Evolutionary conservation across 2,329 filamentous ascomycete genomes (phyloP).

Genomic region (Fusarium poae): DNA sequence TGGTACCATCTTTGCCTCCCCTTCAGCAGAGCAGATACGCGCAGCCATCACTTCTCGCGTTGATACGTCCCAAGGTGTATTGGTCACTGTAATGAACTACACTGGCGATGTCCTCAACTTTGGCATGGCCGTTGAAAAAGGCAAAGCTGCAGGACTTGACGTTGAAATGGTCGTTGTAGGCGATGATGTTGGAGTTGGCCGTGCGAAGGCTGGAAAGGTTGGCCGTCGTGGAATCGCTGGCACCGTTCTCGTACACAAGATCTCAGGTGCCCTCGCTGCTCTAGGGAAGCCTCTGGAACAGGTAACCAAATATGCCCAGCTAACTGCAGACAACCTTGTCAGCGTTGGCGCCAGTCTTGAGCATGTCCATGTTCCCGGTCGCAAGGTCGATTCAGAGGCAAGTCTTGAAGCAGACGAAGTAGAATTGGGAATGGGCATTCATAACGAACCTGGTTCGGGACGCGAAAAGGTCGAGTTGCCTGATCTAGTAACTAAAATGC

Average conservation of each 20-base stretch:
- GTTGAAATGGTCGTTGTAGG: conserved; percentile 93
- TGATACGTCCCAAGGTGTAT: conserved; percentile 77
- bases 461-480: conserved; percentile 65
- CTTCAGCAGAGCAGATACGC: conserved; percentile 84
- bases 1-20: conserved; percentile 88
- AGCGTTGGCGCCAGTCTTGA: conserved; percentile 88
- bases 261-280: conserved; percentile 85
- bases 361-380: conserved; percentile 93
- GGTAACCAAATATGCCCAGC: conserved; percentile 77
- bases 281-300: conserved; percentile 76
- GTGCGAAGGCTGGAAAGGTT: conserved; percentile 87
- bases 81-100: conserved; percentile 97
- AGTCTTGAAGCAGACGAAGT: conserved; percentile 68
- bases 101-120: conserved; percentile 93
- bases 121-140: conserved; percentile 93
- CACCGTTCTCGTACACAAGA: conserved; percentile 91
- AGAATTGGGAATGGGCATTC: conserved; percentile 82
- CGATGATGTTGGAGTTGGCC: conserved; percentile 91
- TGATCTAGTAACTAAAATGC: conserved; percentile 72
- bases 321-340: conserved; percentile 81
- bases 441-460: conserved; percentile 75
- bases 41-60: conserved; percentile 80
- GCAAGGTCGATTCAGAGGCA: conserved; percentile 70
- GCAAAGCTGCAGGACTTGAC: conserved; percentile 79
- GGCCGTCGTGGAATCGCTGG: conserved; percentile 91